Evolutionary conservation across 1,139 yeast species (phyloP).

Genomic region (Protomyces pachydermus): DNA sequence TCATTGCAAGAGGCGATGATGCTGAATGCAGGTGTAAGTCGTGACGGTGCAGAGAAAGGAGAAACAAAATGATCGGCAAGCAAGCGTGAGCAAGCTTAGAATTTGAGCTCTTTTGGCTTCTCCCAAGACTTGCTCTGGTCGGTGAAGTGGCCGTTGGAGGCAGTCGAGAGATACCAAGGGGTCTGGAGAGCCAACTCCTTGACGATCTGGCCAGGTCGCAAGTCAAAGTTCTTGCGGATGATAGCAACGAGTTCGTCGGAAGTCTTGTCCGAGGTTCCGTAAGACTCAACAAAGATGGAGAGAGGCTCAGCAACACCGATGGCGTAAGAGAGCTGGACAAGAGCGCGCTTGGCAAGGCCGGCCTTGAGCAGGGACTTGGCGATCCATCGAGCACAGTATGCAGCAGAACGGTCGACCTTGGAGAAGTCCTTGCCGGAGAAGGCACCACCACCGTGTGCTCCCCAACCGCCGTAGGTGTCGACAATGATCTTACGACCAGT

Average conservation of each 20-base stretch:
- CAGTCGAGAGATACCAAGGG: constrained; percentile 98
- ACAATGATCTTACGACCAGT: constrained; percentile 99
- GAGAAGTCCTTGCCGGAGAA: constrained; percentile 99
- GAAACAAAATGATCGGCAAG: not conserved
- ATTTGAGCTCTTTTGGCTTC: constrained; percentile 83
- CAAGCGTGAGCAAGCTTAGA: constrained; percentile 43
- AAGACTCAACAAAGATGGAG: constrained; percentile 93
- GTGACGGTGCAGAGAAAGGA: not conserved
- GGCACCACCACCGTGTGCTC: constrained; percentile 99
- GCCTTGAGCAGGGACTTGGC: constrained; percentile 96
- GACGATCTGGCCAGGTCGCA: constrained; percentile 99
- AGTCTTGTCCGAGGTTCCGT: constrained; percentile 89
- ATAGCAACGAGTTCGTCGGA: constrained; percentile 86
- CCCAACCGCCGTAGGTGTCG: constrained; percentile 99
- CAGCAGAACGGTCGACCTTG: constrained; percentile 99
- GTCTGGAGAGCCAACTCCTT: constrained; percentile 94
- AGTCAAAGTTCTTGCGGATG: constrained; percentile 89
- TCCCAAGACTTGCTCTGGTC: constrained; percentile 99
- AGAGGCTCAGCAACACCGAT: constrained; percentile 99
- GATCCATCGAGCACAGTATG: constrained; percentile 99
- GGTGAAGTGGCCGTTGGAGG: constrained; percentile 99
- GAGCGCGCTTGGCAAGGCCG: constrained; percentile 92
- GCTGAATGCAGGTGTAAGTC: not conserved
- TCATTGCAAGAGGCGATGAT: not conserved
- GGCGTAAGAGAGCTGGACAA: constrained; percentile 98